Percentiles rank a stretch among this genome's conserved stretches.
Evolutionary conservation across 768 basidiomycete genomes (phyloP).

Genomic region (Suillus decipiens): DNA sequence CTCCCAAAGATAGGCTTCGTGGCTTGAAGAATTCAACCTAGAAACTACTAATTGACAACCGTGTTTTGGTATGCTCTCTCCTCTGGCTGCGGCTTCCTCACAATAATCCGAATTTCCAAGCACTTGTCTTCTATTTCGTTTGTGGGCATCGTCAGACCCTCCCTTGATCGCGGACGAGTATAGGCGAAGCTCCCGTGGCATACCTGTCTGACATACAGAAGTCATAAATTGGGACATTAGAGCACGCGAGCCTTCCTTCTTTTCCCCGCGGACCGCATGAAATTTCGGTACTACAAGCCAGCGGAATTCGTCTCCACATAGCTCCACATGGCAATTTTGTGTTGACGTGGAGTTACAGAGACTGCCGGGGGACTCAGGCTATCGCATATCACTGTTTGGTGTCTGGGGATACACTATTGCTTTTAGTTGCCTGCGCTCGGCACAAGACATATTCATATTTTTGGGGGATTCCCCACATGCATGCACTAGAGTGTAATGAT

Average conservation of each 20-base stretch:
- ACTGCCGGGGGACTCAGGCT: neutral
- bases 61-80: neutral
- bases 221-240: neutral
- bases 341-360: neutral
- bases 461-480: neutral
- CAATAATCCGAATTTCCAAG: conserved; percentile 1
- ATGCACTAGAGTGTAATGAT: neutral
- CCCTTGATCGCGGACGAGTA: neutral
- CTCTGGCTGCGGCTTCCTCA: neutral
- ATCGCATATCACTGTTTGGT: neutral
- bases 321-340: neutral
- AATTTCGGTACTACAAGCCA: neutral
- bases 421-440: neutral
- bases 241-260: neutral
- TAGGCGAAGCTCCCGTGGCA: neutral
- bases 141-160: neutral
- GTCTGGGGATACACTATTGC: neutral
- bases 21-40: neutral
- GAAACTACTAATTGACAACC: neutral
- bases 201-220: neutral
- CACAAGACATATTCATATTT: neutral
- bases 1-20: neutral
- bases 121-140: neutral
- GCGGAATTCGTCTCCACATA: neutral
- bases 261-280: neutral